These are phyloP conservation scores for Saccharomycopsis olivae DNA, from an alignment of 805 yeast species.

Conservation along the genomic window DNA sequence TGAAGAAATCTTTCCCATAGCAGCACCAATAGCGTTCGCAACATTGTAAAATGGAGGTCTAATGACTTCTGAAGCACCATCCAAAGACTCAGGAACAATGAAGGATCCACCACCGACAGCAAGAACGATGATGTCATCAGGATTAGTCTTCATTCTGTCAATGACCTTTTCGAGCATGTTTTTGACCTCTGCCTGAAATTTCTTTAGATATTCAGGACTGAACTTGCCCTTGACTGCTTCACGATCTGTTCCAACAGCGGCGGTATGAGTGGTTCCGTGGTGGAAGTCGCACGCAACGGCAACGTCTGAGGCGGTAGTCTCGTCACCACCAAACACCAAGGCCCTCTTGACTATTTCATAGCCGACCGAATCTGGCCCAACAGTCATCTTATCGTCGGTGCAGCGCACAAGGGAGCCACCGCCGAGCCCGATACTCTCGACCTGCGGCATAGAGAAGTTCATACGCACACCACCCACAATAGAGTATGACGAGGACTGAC, in stretches of 20 bases:
- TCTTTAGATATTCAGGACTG: conserved; percentile 9
- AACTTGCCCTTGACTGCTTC: conserved; percentile 20
- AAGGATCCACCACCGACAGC: conserved; percentile 43
- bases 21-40: conserved; percentile 44
- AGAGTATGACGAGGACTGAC: conserved; percentile 34
- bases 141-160: conserved; percentile 35
- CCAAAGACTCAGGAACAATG: conserved; percentile 29
- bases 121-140: conserved; percentile 33
- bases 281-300: too few species aligned
- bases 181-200: conserved; percentile 20
- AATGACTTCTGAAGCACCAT: conserved; percentile 33
- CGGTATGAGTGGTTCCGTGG: too few species aligned
- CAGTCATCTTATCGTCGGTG: conserved; percentile 21
- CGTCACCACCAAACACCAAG: conserved; percentile 33
- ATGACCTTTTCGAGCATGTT: conserved; percentile 29
- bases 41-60: conserved; percentile 33
- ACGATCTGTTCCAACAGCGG: conserved; percentile 12
- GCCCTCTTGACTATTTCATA: conserved; percentile 28
- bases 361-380: conserved; percentile 43
- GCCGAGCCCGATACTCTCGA: conserved; percentile 38
- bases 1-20: conserved; percentile 34
- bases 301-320: conserved; percentile 31
- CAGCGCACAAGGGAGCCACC: conserved; percentile 37
- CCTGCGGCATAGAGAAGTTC: conserved; percentile 42
- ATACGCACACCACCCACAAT: conserved; percentile 37